Evolutionary conservation across 2,329 filamentous ascomycete species (phyloP).

Genomic region (Alternaria gaisen): DNA sequence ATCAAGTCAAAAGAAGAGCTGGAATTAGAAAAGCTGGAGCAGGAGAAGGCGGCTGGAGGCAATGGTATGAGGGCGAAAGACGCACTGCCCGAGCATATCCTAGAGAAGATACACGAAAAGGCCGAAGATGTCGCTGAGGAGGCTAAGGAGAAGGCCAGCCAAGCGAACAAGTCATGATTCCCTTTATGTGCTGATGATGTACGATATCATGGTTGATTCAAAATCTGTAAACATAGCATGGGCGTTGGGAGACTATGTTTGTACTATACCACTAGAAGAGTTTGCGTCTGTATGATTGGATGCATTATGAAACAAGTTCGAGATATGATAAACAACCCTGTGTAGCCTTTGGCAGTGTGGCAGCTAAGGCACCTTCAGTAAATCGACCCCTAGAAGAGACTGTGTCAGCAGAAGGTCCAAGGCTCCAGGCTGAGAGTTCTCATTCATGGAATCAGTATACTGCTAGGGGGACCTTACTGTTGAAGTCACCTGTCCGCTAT

Average conservation of each 20-base stretch:
- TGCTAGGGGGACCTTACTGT: too few species aligned
- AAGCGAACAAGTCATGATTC: conserved; percentile 11
- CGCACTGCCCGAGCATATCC: conserved; percentile 36
- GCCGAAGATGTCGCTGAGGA: conserved; percentile 35
- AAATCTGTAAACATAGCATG: conserved; percentile 5
- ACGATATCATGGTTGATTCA: conserved; percentile 15
- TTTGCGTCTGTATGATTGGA: conserved; percentile 13
- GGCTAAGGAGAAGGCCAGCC: conserved; percentile 14
- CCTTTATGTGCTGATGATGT: not conserved
- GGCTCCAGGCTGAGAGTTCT: too few species aligned
- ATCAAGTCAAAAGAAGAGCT: conserved; percentile 53
- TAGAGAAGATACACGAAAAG: conserved; percentile 37
- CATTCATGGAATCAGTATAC: too few species aligned
- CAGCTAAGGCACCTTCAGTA: not conserved
- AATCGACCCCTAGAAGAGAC: not conserved
- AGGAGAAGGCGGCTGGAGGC: conserved; percentile 43
- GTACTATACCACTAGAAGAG: conserved; percentile 14
- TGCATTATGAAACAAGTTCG: conserved; percentile 1
- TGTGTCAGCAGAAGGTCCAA: too few species aligned
- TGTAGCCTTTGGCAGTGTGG: not conserved
- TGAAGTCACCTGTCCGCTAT: too few species aligned
- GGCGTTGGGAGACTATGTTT: conserved; percentile 15
- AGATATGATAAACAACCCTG: not conserved
- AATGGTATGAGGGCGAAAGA: conserved; percentile 41
- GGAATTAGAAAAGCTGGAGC: conserved; percentile 49